A percentile compares a stretch with the other conserved stretches of the same genome.
Conservation (phyloP, 768 basidiomycete genomes). For the Russula lepida region DNA sequence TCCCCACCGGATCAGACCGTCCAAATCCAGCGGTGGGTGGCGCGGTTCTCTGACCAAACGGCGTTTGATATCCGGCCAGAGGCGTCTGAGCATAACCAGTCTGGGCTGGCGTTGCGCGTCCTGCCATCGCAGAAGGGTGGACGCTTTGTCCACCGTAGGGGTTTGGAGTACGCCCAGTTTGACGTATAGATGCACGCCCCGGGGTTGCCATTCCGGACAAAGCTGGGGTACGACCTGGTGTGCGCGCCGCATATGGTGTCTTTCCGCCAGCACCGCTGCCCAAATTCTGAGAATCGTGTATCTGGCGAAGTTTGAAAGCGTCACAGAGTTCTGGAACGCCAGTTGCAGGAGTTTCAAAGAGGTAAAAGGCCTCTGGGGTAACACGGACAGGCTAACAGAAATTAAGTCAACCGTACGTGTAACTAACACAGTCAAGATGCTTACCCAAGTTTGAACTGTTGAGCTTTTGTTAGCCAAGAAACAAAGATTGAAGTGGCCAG, state of each 20-base stretch:
- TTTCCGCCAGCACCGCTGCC: slow-evolving; percentile 52
- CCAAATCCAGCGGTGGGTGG: slow-evolving; percentile 34
- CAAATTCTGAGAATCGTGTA: slow-evolving; percentile 68
- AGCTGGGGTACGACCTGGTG: slow-evolving; percentile 63
- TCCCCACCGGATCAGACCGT: slow-evolving; percentile 42
- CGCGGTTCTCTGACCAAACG: slow-evolving; percentile 40
- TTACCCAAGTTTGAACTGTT: slow-evolving; percentile 85
- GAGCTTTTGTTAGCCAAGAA: slow-evolving; percentile 92
- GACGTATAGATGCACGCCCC: slow-evolving; percentile 72
- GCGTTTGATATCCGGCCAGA: slow-evolving; percentile 27
- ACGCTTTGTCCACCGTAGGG: slow-evolving; percentile 46
- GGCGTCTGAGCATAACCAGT: slow-evolving; percentile 29
- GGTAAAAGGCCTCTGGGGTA: slow-evolving; percentile 79
- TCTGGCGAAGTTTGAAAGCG: slow-evolving; percentile 85
- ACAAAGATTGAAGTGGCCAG: slow-evolving; percentile 89
- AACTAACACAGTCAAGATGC: slow-evolving; percentile 20
- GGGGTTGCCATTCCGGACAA: slow-evolving; percentile 46
- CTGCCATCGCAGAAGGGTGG: slow-evolving; percentile 29
- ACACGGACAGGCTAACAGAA: slow-evolving; percentile 67
- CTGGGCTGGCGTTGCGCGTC: slow-evolving; percentile 31
- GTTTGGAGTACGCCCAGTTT: slow-evolving; percentile 68
- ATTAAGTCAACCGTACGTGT: not conserved
- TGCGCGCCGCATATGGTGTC: slow-evolving; percentile 78
- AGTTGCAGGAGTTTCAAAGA: slow-evolving; percentile 84
- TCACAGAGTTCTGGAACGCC: slow-evolving; percentile 93